Evolutionary conservation across 345 rosid species (phyloP), one percentile per base, ranked within the genome.

Genomic region (Cochlearia excelsa): DNA sequence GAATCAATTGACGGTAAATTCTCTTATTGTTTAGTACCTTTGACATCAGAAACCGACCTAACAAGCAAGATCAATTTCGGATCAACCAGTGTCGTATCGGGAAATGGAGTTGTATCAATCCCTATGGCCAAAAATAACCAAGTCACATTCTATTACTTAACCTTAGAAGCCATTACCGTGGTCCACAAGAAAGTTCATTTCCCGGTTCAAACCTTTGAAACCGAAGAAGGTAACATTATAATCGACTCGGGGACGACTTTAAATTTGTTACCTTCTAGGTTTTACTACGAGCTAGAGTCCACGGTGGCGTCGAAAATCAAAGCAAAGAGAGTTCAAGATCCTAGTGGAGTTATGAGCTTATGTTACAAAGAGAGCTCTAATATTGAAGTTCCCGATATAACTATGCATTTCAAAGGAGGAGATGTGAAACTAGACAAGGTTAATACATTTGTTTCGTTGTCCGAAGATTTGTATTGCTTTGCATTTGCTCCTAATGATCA

Each of bases 241-340:
- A 72, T 82, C 6, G 90, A 87, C 39, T 84, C 86, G 0, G 86
- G 90, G 2, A 81, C 83, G 7, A 80, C 88, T 3, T 37, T 76
- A n/a, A 87, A 88, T 1, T 0, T 79, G 2, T 31, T 79, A 2
- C 81, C 86, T 0, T 9, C 6, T 0, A 58, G 27, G 0, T 73
- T 75, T 30, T 72, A 62, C 63, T 10, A 46, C 1, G 7, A 75
- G 26, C 7, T 83, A 41, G 53, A 43, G 16, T 6, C 67, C 3
- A 74, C 75, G 2, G 73, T 78, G 0, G 60, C 56, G 0, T 37
- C 46, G 0, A 41, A 3, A 8, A 69, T 79, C 27, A 2, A 30
- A 0, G 70, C 60, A 7, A 7, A 57, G 9, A 76, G 40, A 1
- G 10, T 46, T 1, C 43, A 54, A 0, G 76, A 67, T 41, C 80